Evolutionary conservation across 176 grass and related monocot genomes (phyloP), one percentile per base, ranked within the genome.

Genomic region (Ensete glaucum): DNA sequence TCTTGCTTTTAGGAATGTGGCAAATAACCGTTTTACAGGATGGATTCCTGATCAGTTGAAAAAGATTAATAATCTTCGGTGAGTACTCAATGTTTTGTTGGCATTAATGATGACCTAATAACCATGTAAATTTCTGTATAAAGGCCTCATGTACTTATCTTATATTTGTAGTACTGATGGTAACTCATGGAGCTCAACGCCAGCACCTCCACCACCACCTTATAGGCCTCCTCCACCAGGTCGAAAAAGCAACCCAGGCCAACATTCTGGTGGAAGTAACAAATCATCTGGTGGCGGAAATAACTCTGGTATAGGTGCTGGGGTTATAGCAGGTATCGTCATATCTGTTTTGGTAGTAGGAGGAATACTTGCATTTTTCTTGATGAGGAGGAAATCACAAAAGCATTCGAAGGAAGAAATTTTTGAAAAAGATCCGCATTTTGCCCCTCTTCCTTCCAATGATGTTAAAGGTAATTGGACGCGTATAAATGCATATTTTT

Each of bases 21-120:
- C 76, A 76, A 98, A 79, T 82, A 98, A 98, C 58, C 86, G 2
- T 59, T 98, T 98, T 80, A 98, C 88, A 73, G 95, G 95, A 57
- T 98, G 95, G 95, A 93, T 98, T 83, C 95, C 95, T 80, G 81
- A 76, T 78, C 86, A 88, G 63, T 80, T 98, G 60, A 98, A 87
- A 81, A 87, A 85, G 69, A 98, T 98, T 89, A 98, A 98, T 50
- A 98, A 75, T 81, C 76, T 98, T 80, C 82, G 88, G 95, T 98
- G 79, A 91, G 95, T 93, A 69, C 48, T 84, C 52, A 69, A 57
- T 53, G n/a, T 21, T 8, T 63, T 21, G 17, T 48, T 43, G 9
- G 48, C 19, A 24, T 52, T 17, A 14, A 14, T 64, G 34, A 43
- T 43, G 12, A 21, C 34, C 20, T 13, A 65, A 73, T 67, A 59